Percentiles rank a stretch among this genome's conserved stretches.
These are phyloP conservation scores for Calonectria hawksworthii DNA, from an alignment of 2,329 filamentous ascomycete species.

Conservation along the genomic window DNA sequence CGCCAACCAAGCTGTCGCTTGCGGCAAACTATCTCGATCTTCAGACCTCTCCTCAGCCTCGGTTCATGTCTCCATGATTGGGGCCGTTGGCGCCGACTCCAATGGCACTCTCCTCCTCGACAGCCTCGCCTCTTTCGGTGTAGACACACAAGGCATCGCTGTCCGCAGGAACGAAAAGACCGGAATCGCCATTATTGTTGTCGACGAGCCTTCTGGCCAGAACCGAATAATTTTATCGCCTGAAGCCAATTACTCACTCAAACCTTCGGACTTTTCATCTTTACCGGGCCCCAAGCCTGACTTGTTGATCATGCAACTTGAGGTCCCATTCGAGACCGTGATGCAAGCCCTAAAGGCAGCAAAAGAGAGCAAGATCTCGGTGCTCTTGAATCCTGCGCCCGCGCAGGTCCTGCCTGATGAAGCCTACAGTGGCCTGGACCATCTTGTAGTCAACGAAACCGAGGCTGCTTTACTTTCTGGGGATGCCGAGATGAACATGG, in stretches of 20 bases:
- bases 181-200: slow-evolving; percentile 71
- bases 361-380: slow-evolving; percentile 57
- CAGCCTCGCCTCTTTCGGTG: slow-evolving; percentile 60
- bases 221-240: slow-evolving; percentile 71
- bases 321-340: slow-evolving; percentile 68
- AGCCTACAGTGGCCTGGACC: slow-evolving; percentile 70
- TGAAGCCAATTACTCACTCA: slow-evolving; percentile 61
- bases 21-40: slow-evolving; percentile 68
- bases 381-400: slow-evolving; percentile 80
- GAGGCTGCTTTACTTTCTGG: slow-evolving; percentile 76
- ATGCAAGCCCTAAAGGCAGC: slow-evolving; percentile 62
- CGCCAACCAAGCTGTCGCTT: slow-evolving; percentile 81
- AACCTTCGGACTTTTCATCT: slow-evolving; percentile 12
- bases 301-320: slow-evolving; percentile 72
- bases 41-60: slow-evolving; percentile 19
- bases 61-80: slow-evolving; percentile 68
- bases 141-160: slow-evolving; percentile 61
- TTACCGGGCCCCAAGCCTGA: slow-evolving; percentile 59
- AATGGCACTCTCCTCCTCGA: slow-evolving; percentile 63
- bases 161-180: slow-evolving; percentile 58
- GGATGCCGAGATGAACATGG: slow-evolving; percentile 49
- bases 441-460: slow-evolving; percentile 81
- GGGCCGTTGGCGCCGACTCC: slow-evolving; percentile 68
- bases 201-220: slow-evolving; percentile 67
- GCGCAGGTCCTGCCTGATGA: slow-evolving; percentile 71